A percentile compares a stretch with the other conserved stretches of the same genome.
Conservation (phyloP, 345 rosid species). For the Lumnitzera littorea region DNA sequence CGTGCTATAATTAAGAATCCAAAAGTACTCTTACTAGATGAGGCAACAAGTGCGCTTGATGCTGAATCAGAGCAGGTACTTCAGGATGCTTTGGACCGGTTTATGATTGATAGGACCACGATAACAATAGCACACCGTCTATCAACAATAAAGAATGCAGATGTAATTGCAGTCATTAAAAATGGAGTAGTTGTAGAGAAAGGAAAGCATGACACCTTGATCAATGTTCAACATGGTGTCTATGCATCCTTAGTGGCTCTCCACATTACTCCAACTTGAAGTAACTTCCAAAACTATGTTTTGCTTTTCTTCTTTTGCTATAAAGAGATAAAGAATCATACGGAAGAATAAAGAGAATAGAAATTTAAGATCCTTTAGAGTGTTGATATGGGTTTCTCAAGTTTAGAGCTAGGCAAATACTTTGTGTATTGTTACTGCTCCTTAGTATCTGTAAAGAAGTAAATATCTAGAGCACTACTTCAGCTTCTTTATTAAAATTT, state of each 20-base stretch:
- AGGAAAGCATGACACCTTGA: constrained; percentile 30
- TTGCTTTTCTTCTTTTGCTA: neutral
- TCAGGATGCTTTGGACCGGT: too few relatives aligned
- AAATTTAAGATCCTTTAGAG: too few relatives aligned
- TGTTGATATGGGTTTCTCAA: too few relatives aligned
- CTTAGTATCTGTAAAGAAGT: too few relatives aligned
- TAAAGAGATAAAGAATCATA: neutral
- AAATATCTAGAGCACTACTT: too few relatives aligned
- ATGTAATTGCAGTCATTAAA: constrained; percentile 39
- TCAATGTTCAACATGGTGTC: constrained; percentile 21
- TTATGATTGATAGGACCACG: too few relatives aligned
- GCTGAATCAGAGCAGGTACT: too few relatives aligned
- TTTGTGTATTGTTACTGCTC: too few relatives aligned
- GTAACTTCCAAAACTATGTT: neutral
- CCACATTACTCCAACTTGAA: constrained; percentile 27
- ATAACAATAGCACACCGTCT: too few relatives aligned
- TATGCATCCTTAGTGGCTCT: constrained; percentile 41
- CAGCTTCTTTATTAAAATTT: too few relatives aligned
- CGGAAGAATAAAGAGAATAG: too few relatives aligned
- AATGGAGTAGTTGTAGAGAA: constrained; percentile 43
- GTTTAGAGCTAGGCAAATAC: too few relatives aligned
- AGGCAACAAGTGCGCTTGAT: constrained; percentile 13
- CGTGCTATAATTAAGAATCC: constrained; percentile 42
- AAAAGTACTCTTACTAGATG: constrained; percentile 31
- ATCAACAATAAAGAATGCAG: constrained; percentile 45